Evolutionary conservation across 163 green algal genomes (phyloP).

Genomic region (Chlamydomonas reinhardtii): DNA sequence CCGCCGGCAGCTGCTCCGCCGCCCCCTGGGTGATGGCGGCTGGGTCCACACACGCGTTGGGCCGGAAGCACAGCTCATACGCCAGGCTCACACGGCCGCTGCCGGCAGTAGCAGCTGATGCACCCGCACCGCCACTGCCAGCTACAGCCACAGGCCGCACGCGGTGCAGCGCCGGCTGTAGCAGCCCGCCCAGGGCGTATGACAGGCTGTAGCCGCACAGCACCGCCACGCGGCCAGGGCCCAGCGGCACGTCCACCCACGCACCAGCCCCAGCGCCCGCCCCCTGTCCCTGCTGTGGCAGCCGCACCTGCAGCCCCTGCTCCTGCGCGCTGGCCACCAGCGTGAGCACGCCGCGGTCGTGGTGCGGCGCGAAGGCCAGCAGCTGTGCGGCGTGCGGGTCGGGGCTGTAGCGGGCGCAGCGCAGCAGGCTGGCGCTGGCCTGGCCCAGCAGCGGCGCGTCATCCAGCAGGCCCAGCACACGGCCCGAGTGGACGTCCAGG

Average conservation of each 20-base stretch:
- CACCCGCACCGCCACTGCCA: not conserved
- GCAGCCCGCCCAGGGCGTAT: not conserved
- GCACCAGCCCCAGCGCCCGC: not conserved
- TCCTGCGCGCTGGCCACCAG: not conserved
- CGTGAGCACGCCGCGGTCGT: slow-evolving; percentile 15
- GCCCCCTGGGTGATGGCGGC: not conserved
- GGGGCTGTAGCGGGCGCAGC: not conserved
- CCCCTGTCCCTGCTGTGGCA: not conserved
- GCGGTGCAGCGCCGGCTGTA: not conserved
- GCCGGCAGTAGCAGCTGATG: too few relatives aligned
- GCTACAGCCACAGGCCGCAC: not conserved
- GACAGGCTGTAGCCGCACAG: slow-evolving; percentile 7
- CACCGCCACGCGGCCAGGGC: not conserved
- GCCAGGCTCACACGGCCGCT: not conserved
- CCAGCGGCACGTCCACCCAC: slow-evolving; percentile 12
- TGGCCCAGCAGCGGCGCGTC: not conserved
- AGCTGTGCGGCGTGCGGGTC: too few relatives aligned
- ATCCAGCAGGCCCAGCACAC: not conserved
- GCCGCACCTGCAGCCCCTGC: not conserved
- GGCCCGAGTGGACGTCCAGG: not conserved
- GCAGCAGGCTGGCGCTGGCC: not conserved
- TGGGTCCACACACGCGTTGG: not conserved
- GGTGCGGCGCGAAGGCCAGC: not conserved
- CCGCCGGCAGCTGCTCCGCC: too few relatives aligned
- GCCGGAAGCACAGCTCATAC: slow-evolving; percentile 1